Conservation (phyloP, 352 stramenopile genomes). For the Phytophthora macrochlamydospora region DNA sequence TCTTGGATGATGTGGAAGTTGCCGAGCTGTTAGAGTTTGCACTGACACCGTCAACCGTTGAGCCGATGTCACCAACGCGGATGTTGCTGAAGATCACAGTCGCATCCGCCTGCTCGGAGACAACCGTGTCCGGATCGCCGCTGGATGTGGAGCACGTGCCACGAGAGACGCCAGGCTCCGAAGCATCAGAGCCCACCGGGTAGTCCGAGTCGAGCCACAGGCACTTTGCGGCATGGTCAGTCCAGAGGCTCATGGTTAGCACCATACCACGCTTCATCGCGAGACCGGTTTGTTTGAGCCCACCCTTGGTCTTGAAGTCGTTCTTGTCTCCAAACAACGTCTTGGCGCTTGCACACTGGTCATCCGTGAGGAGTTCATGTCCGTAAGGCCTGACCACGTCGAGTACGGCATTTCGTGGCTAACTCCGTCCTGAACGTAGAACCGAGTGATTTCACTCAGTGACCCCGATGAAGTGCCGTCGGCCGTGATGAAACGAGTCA, state of each 20-base stretch:
- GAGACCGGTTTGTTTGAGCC: constrained; percentile 44
- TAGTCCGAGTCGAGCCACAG: constrained; percentile 72
- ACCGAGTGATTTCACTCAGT: background rate
- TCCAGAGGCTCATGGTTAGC: constrained; percentile 72
- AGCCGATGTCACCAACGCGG: constrained; percentile 54
- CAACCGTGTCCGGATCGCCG: constrained; percentile 45
- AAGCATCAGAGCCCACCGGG: constrained; percentile 34
- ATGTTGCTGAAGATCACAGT: constrained; percentile 55
- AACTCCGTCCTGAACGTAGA: background rate
- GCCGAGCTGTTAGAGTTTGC: background rate
- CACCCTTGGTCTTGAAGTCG: constrained; percentile 40
- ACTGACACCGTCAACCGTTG: constrained; percentile 33
- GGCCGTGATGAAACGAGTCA: constrained; percentile 3
- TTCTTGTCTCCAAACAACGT: constrained; percentile 42
- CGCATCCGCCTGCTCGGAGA: constrained; percentile 44
- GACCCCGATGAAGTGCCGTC: background rate
- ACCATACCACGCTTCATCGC: constrained; percentile 59
- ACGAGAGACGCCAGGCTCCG: constrained; percentile 45
- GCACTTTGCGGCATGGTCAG: constrained; percentile 52
- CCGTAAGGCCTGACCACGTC: background rate
- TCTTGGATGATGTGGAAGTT: constrained; percentile 2
- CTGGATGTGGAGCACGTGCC: constrained; percentile 50
- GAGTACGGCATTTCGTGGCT: background rate
- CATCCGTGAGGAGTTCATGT: constrained; percentile 1
- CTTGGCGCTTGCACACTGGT: background rate